Evolutionary conservation across 2,329 filamentous ascomycete species (phyloP).

Genomic region (Lasiodiplodia hormozganensis): DNA sequence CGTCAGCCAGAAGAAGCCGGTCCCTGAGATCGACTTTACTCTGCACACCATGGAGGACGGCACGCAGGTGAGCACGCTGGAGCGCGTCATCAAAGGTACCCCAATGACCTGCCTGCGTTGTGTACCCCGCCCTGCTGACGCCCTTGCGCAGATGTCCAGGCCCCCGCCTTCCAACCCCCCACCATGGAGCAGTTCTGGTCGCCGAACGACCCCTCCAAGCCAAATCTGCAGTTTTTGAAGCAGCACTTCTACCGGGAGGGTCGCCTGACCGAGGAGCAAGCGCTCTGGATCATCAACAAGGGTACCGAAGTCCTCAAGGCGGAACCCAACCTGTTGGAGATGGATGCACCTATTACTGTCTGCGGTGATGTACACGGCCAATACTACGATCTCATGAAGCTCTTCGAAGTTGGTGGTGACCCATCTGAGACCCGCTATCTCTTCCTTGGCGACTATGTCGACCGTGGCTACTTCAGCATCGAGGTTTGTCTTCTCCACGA

Average conservation of each 20-base stretch:
- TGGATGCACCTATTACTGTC: slow-evolving; percentile 98
- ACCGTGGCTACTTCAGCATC: slow-evolving; percentile 98
- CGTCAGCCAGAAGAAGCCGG: slow-evolving; percentile 91
- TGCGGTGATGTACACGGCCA: slow-evolving; percentile 98
- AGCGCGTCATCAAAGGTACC: slow-evolving; percentile 97
- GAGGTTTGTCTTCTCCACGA: slow-evolving; percentile 62
- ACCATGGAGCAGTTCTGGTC: slow-evolving; percentile 95
- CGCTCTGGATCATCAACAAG: slow-evolving; percentile 89
- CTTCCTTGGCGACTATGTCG: slow-evolving; percentile 97
- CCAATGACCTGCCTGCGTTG: slow-evolving; percentile 30
- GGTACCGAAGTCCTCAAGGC: slow-evolving; percentile 86
- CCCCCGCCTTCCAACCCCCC: slow-evolving; percentile 90
- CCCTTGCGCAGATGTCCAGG: slow-evolving; percentile 81
- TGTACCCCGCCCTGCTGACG: slow-evolving; percentile 36
- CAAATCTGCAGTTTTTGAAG: slow-evolving; percentile 92
- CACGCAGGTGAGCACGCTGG: slow-evolving; percentile 89
- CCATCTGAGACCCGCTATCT: slow-evolving; percentile 95
- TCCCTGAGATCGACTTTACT: slow-evolving; percentile 98
- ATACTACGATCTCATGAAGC: slow-evolving; percentile 99
- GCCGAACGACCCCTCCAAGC: slow-evolving; percentile 83
- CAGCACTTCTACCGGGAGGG: slow-evolving; percentile 98
- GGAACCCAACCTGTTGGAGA: slow-evolving; percentile 96
- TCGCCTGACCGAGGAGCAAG: slow-evolving; percentile 95
- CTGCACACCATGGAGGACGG: slow-evolving; percentile 99
- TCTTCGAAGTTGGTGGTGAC: slow-evolving; percentile 97